A percentile compares a stretch with the other conserved stretches of the same genome.
Conservation (phyloP, 148 eudicot species). For the Amaranthus palmeri region DNA sequence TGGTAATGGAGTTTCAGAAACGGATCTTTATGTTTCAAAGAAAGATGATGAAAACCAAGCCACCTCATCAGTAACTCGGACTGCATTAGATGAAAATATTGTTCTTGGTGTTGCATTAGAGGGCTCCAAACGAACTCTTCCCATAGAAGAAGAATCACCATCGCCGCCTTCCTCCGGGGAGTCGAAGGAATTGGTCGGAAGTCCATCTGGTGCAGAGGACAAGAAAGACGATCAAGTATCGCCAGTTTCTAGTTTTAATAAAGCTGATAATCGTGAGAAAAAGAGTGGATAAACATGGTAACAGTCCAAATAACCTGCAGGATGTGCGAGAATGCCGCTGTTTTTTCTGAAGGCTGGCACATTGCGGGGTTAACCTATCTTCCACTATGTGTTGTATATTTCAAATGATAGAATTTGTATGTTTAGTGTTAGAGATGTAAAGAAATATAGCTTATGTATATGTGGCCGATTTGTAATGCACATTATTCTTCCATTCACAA, state of each 20-base stretch:
- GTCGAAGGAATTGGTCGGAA: slow-evolving; percentile 42
- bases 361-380: neutral
- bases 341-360: slow-evolving; percentile 19
- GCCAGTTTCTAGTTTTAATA: slow-evolving; percentile 2
- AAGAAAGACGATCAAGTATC: slow-evolving; percentile 30
- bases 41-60: slow-evolving; percentile 27
- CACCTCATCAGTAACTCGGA: slow-evolving; percentile 31
- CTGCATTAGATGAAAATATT: slow-evolving; percentile 75
- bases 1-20: slow-evolving; percentile 30
- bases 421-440: neutral
- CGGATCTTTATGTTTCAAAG: slow-evolving; percentile 30
- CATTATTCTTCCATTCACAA: neutral
- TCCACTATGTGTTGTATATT: slow-evolving; percentile 2
- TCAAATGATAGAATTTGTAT: neutral
- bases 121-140: slow-evolving; percentile 90
- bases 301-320: slow-evolving; percentile 5
- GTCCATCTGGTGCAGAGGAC: slow-evolving; percentile 15
- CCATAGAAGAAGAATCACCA: slow-evolving; percentile 64
- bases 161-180: slow-evolving; percentile 28
- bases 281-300: slow-evolving; percentile 13
- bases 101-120: slow-evolving; percentile 94
- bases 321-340: slow-evolving; percentile 12
- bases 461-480: neutral
- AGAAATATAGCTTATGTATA: neutral
- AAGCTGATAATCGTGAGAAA: slow-evolving; percentile 24